A percentile compares a stretch with the other conserved stretches of the same genome.
Evolutionary conservation across 345 rosid genomes (phyloP).

Genomic region (Rhizophora apiculata): DNA sequence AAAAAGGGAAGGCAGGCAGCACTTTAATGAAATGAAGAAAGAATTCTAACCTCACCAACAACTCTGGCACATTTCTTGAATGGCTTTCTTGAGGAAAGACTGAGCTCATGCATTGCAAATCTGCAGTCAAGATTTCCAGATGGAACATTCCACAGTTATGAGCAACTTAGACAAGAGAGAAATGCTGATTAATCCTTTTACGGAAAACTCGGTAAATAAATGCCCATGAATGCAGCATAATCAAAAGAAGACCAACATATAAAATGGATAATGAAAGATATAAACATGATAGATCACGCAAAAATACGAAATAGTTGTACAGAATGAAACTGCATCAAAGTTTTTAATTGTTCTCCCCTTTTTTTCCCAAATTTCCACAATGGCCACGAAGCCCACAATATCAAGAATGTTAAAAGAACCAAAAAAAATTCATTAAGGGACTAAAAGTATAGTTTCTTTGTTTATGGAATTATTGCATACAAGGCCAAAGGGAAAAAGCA

Average conservation of each 20-base stretch:
- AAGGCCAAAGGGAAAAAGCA: too few species aligned
- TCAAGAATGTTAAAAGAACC: neutral
- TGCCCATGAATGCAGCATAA: neutral
- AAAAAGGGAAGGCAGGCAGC: neutral
- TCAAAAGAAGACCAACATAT: neutral
- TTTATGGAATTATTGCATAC: too few species aligned
- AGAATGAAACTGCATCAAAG: neutral
- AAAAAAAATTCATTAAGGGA: neutral
- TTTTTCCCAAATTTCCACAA: neutral
- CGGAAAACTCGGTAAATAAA: neutral
- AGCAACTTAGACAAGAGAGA: neutral
- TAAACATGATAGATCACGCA: neutral
- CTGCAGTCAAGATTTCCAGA: slow-evolving; percentile 32
- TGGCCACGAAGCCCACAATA: neutral
- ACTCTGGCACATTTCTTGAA: slow-evolving; percentile 98
- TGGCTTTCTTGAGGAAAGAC: slow-evolving; percentile 83
- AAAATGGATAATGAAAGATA: neutral
- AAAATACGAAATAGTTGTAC: neutral
- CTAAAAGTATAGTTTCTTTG: too few species aligned
- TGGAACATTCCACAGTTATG: neutral
- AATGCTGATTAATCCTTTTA: neutral
- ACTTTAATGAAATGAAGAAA: neutral
- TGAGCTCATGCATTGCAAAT: slow-evolving; percentile 92
- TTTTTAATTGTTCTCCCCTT: neutral
- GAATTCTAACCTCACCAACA: slow-evolving; percentile 79